Base-by-base conservation (phyloP, 2,329 filamentous ascomycete genomes). In the Ilyonectria robusta region DNA sequence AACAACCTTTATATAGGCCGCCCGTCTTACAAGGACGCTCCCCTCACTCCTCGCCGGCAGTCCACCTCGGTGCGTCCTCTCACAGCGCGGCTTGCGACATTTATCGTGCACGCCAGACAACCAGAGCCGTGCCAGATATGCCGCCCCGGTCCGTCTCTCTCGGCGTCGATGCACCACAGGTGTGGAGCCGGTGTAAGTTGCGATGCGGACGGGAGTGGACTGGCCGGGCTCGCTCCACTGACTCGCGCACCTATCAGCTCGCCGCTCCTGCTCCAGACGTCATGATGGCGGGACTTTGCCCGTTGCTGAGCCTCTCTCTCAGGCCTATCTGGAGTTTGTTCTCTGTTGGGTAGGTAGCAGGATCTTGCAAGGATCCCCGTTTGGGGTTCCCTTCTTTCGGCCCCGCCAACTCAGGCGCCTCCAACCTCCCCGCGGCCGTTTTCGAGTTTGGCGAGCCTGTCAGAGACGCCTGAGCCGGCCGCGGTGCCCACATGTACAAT, bases 161-260 rank as follows among this genome's bases (percentile, higher is more conserved):
- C 50, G 31, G 50, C 50, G 50, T 53, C 31, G 50, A 53, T 53
- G 50, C 31, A 21, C 29, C n/a, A 15, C n/a, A 53, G 50, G 50
- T 53, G 50, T 53, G 50, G 50, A 53, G 50, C 50, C 50, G 50
- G 50, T 53, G 50, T 53, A 37, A 35, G 50, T 53, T 53, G n/a
- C 33, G 50, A 29, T 42, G 26, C 23, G 47, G 26, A 29, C 23
- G 44, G 44, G 44, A 23, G 8, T 46, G 44, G 19, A 23, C 44
- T 47, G 47, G 23, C 10, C 50, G 11, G 2, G 17, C 50, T 35
- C 31, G 31, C 29, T 53, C 50, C 31, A 35, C 50, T 35, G 50
- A 23, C 50, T 53, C 29, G 50, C 50, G 50, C 50, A 37, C 50
- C 50, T 53, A 53, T 53, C 29, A 53, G 31, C 50, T 53, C 31